Base-by-base conservation (phyloP, 805 yeast species). In the Saccharomyces paradoxus region DNA sequence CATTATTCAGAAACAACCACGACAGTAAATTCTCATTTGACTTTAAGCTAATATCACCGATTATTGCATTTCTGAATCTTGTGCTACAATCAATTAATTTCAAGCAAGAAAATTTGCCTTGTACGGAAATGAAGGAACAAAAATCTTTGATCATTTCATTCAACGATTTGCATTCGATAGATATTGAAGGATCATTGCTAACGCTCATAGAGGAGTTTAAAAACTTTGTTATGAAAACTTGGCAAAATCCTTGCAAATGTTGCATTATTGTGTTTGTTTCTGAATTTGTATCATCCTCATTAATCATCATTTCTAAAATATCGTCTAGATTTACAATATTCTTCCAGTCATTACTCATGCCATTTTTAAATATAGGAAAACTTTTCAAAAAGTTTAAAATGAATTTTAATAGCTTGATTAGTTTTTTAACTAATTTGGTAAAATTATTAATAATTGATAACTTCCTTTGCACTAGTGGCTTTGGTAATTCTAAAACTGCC, bases 281-380 rank as follows among this genome's bases (percentile, higher is more conserved):
- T 10, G 44, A 37, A 37, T 37, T 53, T 5, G 55, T 52, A 17
- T 53, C 49, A 41, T 62, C 53, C 27, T 56, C 62, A n/a, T 58
- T 59, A 41, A 54, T 55, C 17, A 63, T 63, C 52, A 60, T 49
- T 21, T 61, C 65, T 1, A 60, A 50, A 12, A 63, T 61, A 37
- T 63, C 65, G 30, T 63, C 59, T 47, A 63, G 47, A 41, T 82
- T 80, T 44, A 82, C 79, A 55, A 72, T 72, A 50, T 69, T 61
- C 12, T 66, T 53, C 89, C 89, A 85, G 66, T 83, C 88, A 37
- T 69, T 66, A 48, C 72, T 63, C 89, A 84, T 84, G 30, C 74
- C 65, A 32, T 68, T 71, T 48, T 76, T 70, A 51, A 81, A 85
- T 13, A 63, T 22, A 71, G 68, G 41, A 81, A 71, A 27, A 81